These are phyloP conservation scores for Eutrema japonicum DNA, from an alignment of 345 rosid species.

Conservation along the genomic window DNA sequence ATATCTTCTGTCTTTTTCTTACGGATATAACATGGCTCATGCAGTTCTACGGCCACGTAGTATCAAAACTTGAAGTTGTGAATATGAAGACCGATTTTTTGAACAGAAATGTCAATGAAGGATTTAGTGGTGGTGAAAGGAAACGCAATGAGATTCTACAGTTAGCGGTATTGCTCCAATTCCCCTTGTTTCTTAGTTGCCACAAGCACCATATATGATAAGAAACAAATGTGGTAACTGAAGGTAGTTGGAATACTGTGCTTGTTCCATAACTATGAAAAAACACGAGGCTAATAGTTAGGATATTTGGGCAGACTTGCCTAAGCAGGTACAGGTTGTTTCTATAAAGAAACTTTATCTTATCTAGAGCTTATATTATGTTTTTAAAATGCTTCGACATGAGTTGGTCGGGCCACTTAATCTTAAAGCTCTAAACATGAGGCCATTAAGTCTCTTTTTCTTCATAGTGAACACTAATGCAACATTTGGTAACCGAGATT, in stretches of 20 bases:
- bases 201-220: constrained; percentile 13
- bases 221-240: constrained; percentile 13
- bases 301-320: constrained; percentile 10
- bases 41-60: constrained; percentile 83
- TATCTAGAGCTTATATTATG: background rate
- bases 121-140: constrained; percentile 98
- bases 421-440: background rate
- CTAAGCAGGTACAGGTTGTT: background rate
- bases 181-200: constrained; percentile 12
- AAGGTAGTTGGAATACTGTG: background rate
- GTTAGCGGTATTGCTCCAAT: constrained; percentile 67
- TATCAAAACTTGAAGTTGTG: constrained; percentile 78
- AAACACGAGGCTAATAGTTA: background rate
- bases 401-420: background rate
- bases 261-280: background rate
- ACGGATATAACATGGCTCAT: constrained; percentile 36
- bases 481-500: background rate
- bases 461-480: constrained; percentile 4
- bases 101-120: constrained; percentile 97
- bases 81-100: constrained; percentile 93
- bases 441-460: background rate
- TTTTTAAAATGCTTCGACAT: constrained; percentile 21
- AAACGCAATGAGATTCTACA: constrained; percentile 95
- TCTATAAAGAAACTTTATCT: background rate
- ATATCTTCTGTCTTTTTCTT: constrained; percentile 26